phyloP scores from a whole-genome alignment of 1,284 basidiomycete genomes.

The Sporisorium reilianum region DNA sequence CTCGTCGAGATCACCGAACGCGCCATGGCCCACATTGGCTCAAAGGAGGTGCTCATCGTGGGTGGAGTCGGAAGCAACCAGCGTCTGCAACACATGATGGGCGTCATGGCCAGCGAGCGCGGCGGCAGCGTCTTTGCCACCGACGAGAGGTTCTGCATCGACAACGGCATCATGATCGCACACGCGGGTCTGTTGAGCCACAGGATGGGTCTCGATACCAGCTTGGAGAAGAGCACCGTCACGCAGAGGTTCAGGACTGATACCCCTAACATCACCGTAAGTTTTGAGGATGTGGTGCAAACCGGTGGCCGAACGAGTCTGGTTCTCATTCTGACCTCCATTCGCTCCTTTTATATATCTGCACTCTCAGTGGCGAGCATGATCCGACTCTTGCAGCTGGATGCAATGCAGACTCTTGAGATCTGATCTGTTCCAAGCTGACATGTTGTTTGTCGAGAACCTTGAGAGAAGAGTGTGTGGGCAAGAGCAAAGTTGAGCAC shows the following conservation, averaged over 20 bases:
- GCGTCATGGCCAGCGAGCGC: constrained; percentile 91
- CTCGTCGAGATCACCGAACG: constrained; percentile 98
- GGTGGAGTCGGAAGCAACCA: constrained; percentile 93
- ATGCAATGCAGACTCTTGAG: background rate
- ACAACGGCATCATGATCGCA: constrained; percentile 99
- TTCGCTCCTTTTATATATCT: background rate
- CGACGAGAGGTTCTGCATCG: constrained; percentile 97
- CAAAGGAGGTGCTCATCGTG: constrained; percentile 94
- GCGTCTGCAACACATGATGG: constrained; percentile 98
- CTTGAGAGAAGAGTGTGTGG: background rate
- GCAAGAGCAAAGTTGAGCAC: constrained; percentile 7
- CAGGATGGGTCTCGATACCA: constrained; percentile 79
- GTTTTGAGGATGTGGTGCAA: constrained; percentile 8
- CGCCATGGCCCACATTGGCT: constrained; percentile 98
- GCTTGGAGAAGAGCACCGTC: constrained; percentile 63
- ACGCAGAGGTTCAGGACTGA: constrained; percentile 68
- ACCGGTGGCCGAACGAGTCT: background rate
- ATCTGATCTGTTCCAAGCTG: background rate
- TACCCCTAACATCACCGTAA: constrained; percentile 58
- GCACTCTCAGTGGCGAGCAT: constrained; percentile 29
- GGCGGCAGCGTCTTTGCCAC: constrained; percentile 92
- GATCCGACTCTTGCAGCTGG: background rate
- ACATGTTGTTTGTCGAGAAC: background rate
- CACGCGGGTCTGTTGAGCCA: constrained; percentile 93
- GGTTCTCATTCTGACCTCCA: background rate